Evolutionary conservation across 768 basidiomycete genomes (phyloP).

Genomic region (Rhodocollybia butyracea): DNA sequence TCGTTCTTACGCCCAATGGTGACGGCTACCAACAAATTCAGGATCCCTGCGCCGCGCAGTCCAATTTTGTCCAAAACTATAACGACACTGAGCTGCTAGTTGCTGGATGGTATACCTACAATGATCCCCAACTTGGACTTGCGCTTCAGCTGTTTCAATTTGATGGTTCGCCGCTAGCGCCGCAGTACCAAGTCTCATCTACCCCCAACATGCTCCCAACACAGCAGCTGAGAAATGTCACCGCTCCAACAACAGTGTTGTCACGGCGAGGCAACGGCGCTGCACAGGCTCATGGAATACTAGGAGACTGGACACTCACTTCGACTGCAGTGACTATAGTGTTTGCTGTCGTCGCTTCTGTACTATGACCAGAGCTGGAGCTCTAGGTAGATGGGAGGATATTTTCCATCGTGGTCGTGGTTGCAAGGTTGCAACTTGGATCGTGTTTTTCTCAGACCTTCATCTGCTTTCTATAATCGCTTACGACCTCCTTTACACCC

Average conservation of each 20-base stretch:
- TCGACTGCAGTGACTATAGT: not conserved
- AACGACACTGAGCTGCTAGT: constrained; percentile 67
- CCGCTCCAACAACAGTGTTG: constrained; percentile 15
- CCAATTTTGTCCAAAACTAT: constrained; percentile 86
- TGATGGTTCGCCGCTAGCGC: constrained; percentile 75
- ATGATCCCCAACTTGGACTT: constrained; percentile 56
- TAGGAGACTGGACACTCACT: not conserved
- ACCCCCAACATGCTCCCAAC: constrained; percentile 89
- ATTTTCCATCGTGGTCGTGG: too few species aligned
- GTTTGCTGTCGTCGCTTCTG: not conserved
- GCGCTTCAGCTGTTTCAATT: constrained; percentile 77
- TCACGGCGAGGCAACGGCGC: constrained; percentile 2
- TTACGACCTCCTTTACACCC: not conserved
- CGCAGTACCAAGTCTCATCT: constrained; percentile 60
- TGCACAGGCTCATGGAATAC: not conserved
- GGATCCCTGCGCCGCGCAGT: constrained; percentile 85
- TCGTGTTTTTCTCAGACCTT: not conserved
- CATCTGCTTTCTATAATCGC: not conserved
- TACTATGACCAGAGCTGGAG: not conserved
- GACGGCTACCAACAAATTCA: constrained; percentile 96
- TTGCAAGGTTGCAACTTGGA: not conserved
- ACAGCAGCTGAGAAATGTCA: constrained; percentile 53
- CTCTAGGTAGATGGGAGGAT: not conserved
- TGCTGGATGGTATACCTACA: constrained; percentile 64
- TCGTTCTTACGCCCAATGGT: constrained; percentile 66